These are phyloP conservation scores for Trichoderma endophyticum DNA, from an alignment of 2,329 filamentous ascomycete species.

Conservation along the genomic window DNA sequence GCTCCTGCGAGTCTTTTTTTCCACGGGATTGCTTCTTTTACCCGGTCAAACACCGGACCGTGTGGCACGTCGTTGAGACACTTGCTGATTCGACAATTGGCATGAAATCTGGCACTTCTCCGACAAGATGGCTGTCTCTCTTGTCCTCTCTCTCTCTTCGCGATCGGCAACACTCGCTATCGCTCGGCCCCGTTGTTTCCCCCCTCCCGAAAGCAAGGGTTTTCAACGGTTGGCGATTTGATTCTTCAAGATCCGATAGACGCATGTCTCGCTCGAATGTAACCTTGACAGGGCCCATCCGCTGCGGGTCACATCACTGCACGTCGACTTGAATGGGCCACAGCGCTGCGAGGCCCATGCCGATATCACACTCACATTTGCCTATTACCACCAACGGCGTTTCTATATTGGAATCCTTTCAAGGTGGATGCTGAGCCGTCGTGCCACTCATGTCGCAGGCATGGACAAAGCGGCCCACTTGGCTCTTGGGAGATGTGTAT, in stretches of 20 bases:
- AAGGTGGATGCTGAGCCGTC: not conserved
- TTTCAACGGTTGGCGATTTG: not conserved
- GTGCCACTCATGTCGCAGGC: slow-evolving; percentile 4
- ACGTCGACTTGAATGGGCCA: not conserved
- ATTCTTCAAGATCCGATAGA: slow-evolving; percentile 12
- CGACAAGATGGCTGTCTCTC: not conserved
- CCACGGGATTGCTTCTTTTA: not conserved
- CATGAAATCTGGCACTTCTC: not conserved
- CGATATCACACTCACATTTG: slow-evolving; percentile 2
- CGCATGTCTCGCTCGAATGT: not conserved
- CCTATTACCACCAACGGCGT: not conserved
- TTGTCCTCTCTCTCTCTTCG: not conserved
- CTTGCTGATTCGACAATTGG: not conserved
- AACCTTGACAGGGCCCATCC: not conserved
- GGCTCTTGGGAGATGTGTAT: not conserved
- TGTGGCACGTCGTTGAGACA: not conserved
- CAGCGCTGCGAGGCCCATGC: not conserved
- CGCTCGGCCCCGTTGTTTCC: not conserved
- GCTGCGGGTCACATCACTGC: slow-evolving; percentile 5
- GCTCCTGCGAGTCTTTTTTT: not conserved
- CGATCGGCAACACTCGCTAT: not conserved
- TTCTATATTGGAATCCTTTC: not conserved
- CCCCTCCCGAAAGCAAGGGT: not conserved
- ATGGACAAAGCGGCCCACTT: not conserved
- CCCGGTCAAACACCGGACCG: not conserved